Base-by-base conservation (phyloP, 106 monocot genomes). In the Acorus calamus region DNA sequence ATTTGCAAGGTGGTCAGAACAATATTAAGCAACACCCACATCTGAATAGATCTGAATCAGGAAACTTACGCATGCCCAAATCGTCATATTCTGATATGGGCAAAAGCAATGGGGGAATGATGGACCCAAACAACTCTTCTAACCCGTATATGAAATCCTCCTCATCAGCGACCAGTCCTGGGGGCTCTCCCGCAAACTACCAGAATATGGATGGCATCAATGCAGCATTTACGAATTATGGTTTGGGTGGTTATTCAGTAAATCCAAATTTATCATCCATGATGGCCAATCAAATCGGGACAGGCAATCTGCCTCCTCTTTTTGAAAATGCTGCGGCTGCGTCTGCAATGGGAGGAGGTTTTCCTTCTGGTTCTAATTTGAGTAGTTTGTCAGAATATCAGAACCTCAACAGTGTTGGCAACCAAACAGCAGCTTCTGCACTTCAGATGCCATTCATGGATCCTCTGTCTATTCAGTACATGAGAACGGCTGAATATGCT, bases 401-500 rank as follows among this genome's bases (percentile, higher is more conserved):
- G 67, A 83, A 64, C 69, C 69, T 81, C 47, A 68, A 52, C 47
- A 73, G 63, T 64, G 74, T 79, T 65, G 84, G 76, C 6, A 78
- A 69, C 71, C 68, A 67, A 2, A 67, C 74, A 5, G 63, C 82
- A 42, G 60, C 59, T 66, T 4, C 46, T 44, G 57, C 73, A 42
- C 71, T 83, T 63, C 86, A 77, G 70, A 79, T 87, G 73, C 80
- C 68, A 14, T 53, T 73, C 56, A 46, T 71, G 11, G 81, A 92
- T 61, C 83, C 76, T 7, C 71, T 76, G 14, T 86, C 83, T 72
- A 45, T 76, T 8, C 91, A 86, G 14, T 81, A 83, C 59, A 56
- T 87, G 55, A 81, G 81, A 57, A 70, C 63, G 11, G 67, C 80
- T 53, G 84, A 85, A 53, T 92, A 84, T 68, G 69, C 77, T 57